phyloP scores from a whole-genome alignment of 177 flowering plant genomes.

The Vitis hybrid region DNA sequence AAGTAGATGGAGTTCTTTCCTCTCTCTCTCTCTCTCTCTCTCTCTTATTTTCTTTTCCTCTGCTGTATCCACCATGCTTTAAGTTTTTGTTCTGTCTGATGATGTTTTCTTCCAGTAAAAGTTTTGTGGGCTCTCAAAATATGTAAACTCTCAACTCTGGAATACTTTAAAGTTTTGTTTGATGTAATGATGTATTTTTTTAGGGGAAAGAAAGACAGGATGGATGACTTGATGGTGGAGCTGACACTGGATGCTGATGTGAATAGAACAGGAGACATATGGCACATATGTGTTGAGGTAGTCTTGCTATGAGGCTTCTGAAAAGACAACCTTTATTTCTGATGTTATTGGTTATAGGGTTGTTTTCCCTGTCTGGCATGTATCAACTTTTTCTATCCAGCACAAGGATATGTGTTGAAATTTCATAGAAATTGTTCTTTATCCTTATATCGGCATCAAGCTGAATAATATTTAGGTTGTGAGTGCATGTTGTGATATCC shows the following conservation, averaged over 20 bases:
- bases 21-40: no score
- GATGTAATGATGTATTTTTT: not conserved
- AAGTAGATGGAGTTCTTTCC: no score
- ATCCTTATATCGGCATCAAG: no score
- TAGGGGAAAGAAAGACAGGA: conserved; percentile 30
- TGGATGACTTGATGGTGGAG: conserved; percentile 55
- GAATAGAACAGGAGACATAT: conserved; percentile 84
- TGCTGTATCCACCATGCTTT: not conserved
- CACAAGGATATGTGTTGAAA: not conserved
- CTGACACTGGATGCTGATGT: conserved; percentile 60
- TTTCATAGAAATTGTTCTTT: not conserved
- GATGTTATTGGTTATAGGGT: not conserved
- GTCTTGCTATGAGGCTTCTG: conserved; percentile 5
- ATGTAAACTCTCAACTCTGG: not conserved
- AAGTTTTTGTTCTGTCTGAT: not conserved
- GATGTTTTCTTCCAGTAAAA: not conserved
- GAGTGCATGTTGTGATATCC: no score
- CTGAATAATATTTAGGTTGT: no score
- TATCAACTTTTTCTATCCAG: not conserved
- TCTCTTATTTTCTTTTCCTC: not conserved
- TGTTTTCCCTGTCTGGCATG: not conserved
- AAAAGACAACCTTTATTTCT: not conserved
- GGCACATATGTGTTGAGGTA: conserved; percentile 94
- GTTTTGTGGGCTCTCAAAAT: not conserved
- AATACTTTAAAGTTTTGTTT: not conserved